Evolutionary conservation across 83 land plant species (phyloP).

Genomic region (Larix sibirica): DNA sequence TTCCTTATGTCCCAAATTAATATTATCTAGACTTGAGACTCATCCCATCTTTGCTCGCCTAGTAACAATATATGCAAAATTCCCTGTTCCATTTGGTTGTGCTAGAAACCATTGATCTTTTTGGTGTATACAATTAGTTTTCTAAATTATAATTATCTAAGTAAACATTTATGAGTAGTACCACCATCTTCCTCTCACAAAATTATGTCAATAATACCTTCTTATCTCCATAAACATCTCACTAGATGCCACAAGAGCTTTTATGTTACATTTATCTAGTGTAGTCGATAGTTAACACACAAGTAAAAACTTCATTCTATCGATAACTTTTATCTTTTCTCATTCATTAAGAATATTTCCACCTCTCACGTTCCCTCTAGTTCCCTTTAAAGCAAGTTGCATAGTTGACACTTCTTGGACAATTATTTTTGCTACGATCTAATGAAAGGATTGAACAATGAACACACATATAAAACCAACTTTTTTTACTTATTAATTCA

Average conservation of each 20-base stretch:
- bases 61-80: too few relatives aligned
- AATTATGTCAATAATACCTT: too few relatives aligned
- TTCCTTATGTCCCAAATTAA: too few relatives aligned
- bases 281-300: not conserved
- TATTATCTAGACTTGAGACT: too few relatives aligned
- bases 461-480: not conserved
- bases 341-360: not conserved
- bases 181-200: too few relatives aligned
- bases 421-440: not conserved
- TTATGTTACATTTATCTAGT: not conserved
- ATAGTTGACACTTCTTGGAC: not conserved
- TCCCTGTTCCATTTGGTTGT: too few relatives aligned
- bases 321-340: not conserved
- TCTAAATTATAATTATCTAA: too few relatives aligned
- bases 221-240: not conserved
- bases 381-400: not conserved
- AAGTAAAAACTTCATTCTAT: not conserved
- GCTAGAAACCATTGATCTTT: too few relatives aligned
- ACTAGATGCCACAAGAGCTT: not conserved
- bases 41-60: too few relatives aligned
- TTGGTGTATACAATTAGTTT: too few relatives aligned
- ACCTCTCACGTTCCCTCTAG: not conserved
- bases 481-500: too few relatives aligned
- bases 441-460: not conserved
- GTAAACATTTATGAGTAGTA: too few relatives aligned